A percentile compares a stretch with the other conserved stretches of the same genome.
These are phyloP conservation scores for Przewalskia tangutica DNA, from an alignment of 257 asterid genomes.

Conservation along the genomic window DNA sequence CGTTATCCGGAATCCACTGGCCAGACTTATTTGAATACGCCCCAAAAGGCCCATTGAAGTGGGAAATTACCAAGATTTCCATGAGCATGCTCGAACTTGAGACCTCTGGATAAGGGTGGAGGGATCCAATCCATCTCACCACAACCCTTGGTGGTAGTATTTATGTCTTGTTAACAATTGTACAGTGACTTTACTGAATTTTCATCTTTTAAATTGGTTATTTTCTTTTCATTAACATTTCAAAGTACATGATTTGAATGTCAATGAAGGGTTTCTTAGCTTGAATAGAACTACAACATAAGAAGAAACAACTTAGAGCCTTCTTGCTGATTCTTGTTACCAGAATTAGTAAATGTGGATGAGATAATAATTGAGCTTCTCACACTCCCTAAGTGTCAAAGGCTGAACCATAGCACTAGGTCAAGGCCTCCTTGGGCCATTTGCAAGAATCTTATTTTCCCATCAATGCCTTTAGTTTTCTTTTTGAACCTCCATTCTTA, in stretches of 20 bases:
- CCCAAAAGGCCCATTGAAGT: no score
- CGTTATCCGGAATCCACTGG: no score
- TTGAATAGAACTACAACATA: not conserved
- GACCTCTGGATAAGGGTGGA: no score
- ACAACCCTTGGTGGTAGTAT: no score
- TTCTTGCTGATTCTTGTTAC: not conserved
- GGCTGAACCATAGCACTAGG: not conserved
- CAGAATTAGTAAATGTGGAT: not conserved
- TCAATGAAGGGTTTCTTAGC: not conserved
- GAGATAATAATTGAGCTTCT: not conserved
- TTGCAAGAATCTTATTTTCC: not conserved
- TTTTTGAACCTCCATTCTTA: not conserved
- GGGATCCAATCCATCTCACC: no score
- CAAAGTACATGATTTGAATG: not conserved
- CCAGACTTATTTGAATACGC: no score
- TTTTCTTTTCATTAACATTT: not conserved
- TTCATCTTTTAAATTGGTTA: not conserved
- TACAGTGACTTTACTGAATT: not conserved
- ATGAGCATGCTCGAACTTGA: no score
- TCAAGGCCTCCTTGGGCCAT: not conserved
- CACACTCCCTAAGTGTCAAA: not conserved
- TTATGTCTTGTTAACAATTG: not conserved
- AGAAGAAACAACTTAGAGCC: not conserved
- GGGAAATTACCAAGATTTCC: no score
- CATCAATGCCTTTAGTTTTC: not conserved